phyloP scores from a whole-genome alignment of 78 protist genomes.

The Dictyostelium citrinum region DNA sequence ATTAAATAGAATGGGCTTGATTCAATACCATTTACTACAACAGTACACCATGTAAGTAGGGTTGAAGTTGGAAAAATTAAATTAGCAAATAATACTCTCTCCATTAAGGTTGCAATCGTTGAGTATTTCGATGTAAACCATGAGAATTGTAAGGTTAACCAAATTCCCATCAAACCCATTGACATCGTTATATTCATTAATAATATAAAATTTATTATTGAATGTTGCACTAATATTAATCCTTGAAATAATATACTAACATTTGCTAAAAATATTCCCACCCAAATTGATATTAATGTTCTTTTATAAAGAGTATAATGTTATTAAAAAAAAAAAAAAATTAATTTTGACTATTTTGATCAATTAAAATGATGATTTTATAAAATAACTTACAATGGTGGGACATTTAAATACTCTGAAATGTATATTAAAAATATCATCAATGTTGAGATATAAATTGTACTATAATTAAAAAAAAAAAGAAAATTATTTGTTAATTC shows the following conservation, averaged over 20 bases:
- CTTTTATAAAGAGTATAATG: not conserved
- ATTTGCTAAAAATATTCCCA: constrained; percentile 25
- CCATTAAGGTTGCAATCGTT: not conserved
- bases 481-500: not conserved
- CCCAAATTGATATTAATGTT: constrained; percentile 26
- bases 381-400: not conserved
- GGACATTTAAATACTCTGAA: constrained; percentile 26
- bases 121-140: constrained; percentile 3
- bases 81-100: constrained; percentile 3
- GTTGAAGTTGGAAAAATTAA: constrained; percentile 23
- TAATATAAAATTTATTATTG: constrained; percentile 21
- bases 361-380: too few relatives aligned
- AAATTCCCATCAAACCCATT: constrained; percentile 31
- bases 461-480: not conserved
- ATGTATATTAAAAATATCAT: constrained; percentile 7
- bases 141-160: constrained; percentile 32
- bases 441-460: constrained; percentile 2
- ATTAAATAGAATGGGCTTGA: constrained; percentile 14
- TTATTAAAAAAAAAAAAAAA: too few relatives aligned
- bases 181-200: constrained; percentile 37
- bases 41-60: constrained; percentile 17
- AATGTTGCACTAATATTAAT: constrained; percentile 11
- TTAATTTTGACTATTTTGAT: not conserved
- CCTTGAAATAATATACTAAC: not conserved
- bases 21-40: constrained; percentile 6